A percentile compares a stretch with the other conserved stretches of the same genome.
Conservation (phyloP, 1,284 basidiomycete genomes). For the Leccinum subrobustum region DNA sequence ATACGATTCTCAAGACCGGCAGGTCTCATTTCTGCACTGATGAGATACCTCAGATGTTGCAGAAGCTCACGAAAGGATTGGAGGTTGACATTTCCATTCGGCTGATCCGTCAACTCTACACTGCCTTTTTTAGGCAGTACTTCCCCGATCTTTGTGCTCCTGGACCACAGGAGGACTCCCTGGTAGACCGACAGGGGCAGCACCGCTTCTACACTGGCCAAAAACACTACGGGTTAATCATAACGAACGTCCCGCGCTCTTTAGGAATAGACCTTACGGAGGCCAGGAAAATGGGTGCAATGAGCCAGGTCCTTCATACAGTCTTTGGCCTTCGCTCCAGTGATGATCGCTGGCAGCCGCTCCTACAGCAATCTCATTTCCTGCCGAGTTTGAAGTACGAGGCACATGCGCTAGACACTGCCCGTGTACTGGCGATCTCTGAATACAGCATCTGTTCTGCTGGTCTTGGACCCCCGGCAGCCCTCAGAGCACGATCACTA, state of each 20-base stretch:
- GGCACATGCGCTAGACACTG: background rate
- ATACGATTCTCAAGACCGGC: background rate
- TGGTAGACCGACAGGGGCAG: constrained; percentile 7
- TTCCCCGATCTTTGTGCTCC: constrained; percentile 5
- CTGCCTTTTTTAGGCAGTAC: constrained; percentile 9
- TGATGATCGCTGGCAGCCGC: background rate
- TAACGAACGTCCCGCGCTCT: background rate
- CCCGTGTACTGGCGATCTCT: background rate
- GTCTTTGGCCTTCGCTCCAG: background rate
- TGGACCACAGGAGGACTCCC: background rate
- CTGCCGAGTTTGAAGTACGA: background rate
- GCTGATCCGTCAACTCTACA: constrained; percentile 5
- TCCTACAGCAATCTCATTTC: background rate
- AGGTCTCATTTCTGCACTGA: background rate
- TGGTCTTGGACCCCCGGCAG: background rate
- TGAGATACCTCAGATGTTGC: background rate
- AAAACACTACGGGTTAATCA: background rate
- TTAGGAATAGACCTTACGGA: constrained; percentile 6
- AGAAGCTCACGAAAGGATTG: background rate
- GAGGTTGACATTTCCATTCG: background rate
- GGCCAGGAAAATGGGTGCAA: constrained; percentile 4
- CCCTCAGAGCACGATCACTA: background rate
- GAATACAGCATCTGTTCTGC: background rate
- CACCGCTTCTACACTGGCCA: constrained; percentile 5
- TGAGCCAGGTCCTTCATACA: constrained; percentile 7